Conservation (phyloP, 2,329 filamentous ascomycete genomes). For the Esteya vermicola region DNA sequence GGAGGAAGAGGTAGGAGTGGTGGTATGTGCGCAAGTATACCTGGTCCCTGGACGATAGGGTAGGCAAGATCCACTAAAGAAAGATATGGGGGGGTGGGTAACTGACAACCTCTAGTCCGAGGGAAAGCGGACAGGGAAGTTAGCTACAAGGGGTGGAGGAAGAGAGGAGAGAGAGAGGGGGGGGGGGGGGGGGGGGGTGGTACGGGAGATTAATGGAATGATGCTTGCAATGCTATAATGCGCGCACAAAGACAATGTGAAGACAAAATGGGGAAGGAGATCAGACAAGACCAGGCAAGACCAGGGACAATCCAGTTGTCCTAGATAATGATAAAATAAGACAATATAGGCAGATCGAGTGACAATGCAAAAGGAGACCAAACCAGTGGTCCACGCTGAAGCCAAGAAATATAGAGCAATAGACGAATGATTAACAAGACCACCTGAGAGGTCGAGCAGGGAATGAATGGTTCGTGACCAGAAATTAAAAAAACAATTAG, state of each 20-base stretch:
- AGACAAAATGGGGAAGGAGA: too few species aligned
- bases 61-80: conserved; percentile 3
- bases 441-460: too few species aligned
- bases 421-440: not conserved
- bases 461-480: conserved; percentile 6
- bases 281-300: too few species aligned
- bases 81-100: conserved; percentile 10
- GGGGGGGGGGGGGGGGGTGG: not conserved
- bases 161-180: conserved; percentile 7
- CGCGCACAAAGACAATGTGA: too few species aligned
- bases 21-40: conserved; percentile 1
- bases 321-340: conserved; percentile 4
- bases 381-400: conserved; percentile 7
- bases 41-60: conserved; percentile 4
- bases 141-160: too few species aligned
- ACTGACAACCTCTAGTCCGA: conserved; percentile 18
- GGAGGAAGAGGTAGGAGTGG: conserved; percentile 8
- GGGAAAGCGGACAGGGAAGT: conserved; percentile 30
- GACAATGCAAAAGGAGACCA: conserved; percentile 6
- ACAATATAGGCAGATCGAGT: too few species aligned
- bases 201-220: too few species aligned
- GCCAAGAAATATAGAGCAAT: too few species aligned
- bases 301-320: conserved; percentile 10
- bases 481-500: conserved; percentile 10
- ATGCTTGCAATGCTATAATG: too few species aligned